phyloP scores from a whole-genome alignment of 495 filamentous ascomycete genomes.

The Neurospora sp. region DNA sequence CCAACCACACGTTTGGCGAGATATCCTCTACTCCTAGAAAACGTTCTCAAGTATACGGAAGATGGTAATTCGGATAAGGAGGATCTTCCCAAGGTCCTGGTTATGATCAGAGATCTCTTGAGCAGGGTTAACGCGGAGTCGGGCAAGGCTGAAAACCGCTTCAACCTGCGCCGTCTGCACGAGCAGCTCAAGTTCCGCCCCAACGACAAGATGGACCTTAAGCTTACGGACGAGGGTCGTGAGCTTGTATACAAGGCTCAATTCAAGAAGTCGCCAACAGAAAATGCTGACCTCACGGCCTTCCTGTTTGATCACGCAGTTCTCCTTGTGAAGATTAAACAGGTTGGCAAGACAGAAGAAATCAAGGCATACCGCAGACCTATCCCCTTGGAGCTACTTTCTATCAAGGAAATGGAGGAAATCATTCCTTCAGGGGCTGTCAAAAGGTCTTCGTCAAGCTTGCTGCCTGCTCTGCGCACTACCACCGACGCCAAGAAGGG shows the following conservation, averaged over 20 bases:
- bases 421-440: constrained; percentile 70
- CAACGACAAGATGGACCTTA: constrained; percentile 84
- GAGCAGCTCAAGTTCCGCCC: constrained; percentile 78
- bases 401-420: constrained; percentile 95
- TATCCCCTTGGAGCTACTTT: constrained; percentile 86
- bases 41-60: constrained; percentile 77
- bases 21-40: constrained; percentile 91
- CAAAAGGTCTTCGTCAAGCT: constrained; percentile 81
- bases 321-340: constrained; percentile 78
- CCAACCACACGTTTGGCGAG: constrained; percentile 92
- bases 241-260: constrained; percentile 87
- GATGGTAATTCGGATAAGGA: constrained; percentile 80
- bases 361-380: constrained; percentile 90
- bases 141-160: constrained; percentile 95
- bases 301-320: constrained; percentile 96
- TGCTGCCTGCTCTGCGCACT: constrained; percentile 64
- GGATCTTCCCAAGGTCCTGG: constrained; percentile 82
- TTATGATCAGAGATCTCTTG: constrained; percentile 75
- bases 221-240: constrained; percentile 85
- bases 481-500: constrained; percentile 41
- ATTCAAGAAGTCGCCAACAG: constrained; percentile 83
- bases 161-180: constrained; percentile 87
- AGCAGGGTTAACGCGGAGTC: constrained; percentile 86
- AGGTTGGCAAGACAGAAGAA: constrained; percentile 86
- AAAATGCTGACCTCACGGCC: constrained; percentile 79